Conservation (phyloP, 208 protist species). For the Trypanosoma mega region DNA sequence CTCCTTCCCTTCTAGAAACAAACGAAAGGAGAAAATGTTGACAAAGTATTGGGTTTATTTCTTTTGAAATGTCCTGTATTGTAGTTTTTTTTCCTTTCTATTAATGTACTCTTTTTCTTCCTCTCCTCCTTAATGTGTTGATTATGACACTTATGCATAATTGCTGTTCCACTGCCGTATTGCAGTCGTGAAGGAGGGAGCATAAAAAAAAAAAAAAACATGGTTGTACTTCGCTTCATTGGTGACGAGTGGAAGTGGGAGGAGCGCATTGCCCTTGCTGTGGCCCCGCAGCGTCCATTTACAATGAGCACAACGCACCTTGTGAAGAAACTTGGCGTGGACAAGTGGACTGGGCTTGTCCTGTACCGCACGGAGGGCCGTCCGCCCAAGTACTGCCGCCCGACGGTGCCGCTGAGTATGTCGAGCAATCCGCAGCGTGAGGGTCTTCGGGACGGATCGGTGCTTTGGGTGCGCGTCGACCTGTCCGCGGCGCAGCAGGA, state of each 20-base stretch:
- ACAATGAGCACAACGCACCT: conserved; percentile 22
- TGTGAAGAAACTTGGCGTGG: conserved; percentile 22
- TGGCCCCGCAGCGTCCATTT: conserved; percentile 19
- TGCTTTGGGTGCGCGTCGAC: conserved; percentile 23
- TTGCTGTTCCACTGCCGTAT: no score
- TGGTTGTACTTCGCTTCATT: conserved; percentile 30
- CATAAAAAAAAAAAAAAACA: no score
- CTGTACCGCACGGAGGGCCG: conserved; percentile 30
- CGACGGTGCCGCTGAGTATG: conserved; percentile 25
- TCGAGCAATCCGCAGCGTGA: conserved; percentile 20
- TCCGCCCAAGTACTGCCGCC: conserved; percentile 21
- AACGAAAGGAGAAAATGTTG: no score
- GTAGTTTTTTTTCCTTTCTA: no score
- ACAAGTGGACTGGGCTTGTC: conserved; percentile 20
- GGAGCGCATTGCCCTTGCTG: conserved; percentile 29
- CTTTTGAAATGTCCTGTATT: no score
- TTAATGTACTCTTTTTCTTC: no score
- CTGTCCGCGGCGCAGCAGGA: conserved; percentile 13
- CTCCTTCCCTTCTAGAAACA: no score
- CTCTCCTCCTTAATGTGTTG: no score
- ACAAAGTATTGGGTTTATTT: no score
- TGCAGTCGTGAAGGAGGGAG: no score
- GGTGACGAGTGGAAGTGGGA: conserved; percentile 32
- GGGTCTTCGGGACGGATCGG: conserved; percentile 21
- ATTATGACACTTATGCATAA: no score